phyloP scores from a whole-genome alignment of 2,329 filamentous ascomycete species.

The Cordyceps cicadae region DNA sequence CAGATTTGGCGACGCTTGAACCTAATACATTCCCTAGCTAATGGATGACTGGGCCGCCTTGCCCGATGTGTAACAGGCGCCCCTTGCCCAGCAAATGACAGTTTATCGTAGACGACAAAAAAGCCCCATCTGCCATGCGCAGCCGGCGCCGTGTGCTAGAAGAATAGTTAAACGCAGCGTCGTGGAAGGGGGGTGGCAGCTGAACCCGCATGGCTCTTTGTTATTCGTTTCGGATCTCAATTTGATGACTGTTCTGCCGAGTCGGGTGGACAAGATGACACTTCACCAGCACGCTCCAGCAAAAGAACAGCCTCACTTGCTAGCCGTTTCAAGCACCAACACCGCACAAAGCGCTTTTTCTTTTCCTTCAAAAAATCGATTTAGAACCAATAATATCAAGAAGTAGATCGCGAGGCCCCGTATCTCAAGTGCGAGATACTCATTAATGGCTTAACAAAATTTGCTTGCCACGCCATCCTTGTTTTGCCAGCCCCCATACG shows the following conservation, averaged over 20 bases:
- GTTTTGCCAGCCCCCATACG: too few species aligned
- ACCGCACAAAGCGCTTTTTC: too few species aligned
- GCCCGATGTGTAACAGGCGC: not conserved
- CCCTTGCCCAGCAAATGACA: constrained; percentile 1
- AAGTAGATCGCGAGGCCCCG: too few species aligned
- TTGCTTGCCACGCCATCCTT: not conserved
- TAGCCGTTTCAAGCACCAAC: too few species aligned
- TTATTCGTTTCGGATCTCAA: not conserved
- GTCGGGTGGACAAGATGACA: not conserved
- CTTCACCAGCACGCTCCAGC: too few species aligned
- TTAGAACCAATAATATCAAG: too few species aligned
- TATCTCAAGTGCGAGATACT: not conserved
- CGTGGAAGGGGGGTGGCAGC: not conserved
- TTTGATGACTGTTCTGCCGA: not conserved
- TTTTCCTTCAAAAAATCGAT: too few species aligned
- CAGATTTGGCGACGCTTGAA: not conserved
- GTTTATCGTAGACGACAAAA: constrained; percentile 2
- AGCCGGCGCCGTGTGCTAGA: not conserved
- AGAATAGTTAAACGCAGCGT: too few species aligned
- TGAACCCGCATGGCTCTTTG: not conserved
- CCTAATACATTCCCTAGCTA: not conserved
- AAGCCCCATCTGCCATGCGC: not conserved
- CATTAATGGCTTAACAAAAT: not conserved
- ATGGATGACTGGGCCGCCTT: not conserved
- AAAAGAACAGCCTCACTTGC: too few species aligned